Evolutionary conservation across 1,284 basidiomycete species (phyloP).

Genomic region (Polyporus tsugae): DNA sequence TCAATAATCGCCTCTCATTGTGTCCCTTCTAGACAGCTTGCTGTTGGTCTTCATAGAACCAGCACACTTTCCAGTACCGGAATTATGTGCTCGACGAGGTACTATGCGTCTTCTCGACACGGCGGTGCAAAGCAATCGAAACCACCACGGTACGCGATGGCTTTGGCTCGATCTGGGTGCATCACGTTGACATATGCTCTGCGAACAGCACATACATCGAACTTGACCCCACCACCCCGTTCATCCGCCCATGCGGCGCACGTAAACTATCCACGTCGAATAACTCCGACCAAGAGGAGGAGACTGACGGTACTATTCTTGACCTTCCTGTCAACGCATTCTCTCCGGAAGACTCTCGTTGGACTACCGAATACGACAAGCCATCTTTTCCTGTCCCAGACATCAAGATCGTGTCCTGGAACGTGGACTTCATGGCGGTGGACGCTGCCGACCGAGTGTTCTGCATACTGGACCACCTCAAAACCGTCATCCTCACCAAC

Average conservation of each 20-base stretch:
- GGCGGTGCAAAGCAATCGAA: no score
- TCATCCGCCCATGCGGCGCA: not conserved
- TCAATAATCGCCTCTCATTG: not conserved
- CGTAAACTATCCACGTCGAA: not conserved
- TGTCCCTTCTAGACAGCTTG: not conserved
- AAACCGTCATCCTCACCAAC: constrained; percentile 55
- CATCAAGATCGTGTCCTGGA: constrained; percentile 71
- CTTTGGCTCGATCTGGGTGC: no score
- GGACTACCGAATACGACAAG: constrained; percentile 19
- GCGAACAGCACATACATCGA: not conserved
- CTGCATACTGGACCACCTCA: constrained; percentile 59
- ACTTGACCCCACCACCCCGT: not conserved
- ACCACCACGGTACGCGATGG: not conserved
- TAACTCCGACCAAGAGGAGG: not conserved
- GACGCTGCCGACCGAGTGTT: constrained; percentile 52
- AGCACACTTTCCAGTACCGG: not conserved
- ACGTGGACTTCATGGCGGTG: constrained; percentile 59
- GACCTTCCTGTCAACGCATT: constrained; percentile 15
- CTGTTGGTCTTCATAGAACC: not conserved
- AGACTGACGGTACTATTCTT: not conserved
- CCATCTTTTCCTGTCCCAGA: constrained; percentile 46
- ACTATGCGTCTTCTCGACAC: not conserved
- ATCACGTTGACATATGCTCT: not conserved
- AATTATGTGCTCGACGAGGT: not conserved
- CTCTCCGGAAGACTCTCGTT: constrained; percentile 17